Conservation (phyloP, 192 early-diverging fungal species). For the Backusella australiensis region DNA sequence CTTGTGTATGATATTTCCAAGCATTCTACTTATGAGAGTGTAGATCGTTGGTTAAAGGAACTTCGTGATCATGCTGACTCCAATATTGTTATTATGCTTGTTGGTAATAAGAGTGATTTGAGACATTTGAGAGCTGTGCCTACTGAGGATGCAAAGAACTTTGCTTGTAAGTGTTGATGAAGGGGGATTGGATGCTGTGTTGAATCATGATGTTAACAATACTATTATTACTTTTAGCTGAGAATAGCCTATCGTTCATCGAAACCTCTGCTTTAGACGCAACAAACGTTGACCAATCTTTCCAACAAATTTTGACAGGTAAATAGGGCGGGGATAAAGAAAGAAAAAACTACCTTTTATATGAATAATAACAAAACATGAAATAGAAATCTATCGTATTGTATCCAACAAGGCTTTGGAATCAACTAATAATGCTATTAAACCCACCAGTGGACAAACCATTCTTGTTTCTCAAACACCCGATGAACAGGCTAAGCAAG, state of each 20-base stretch:
- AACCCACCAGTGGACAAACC: constrained; percentile 68
- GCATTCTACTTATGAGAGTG: constrained; percentile 93
- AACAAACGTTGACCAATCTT: constrained; percentile 95
- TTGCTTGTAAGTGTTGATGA: constrained; percentile 70
- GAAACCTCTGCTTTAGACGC: constrained; percentile 98
- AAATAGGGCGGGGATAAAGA: constrained; percentile 15
- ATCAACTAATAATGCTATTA: constrained; percentile 65
- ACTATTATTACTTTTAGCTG: neutral
- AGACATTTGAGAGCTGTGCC: constrained; percentile 95
- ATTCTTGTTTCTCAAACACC: constrained; percentile 62
- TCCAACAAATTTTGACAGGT: constrained; percentile 95
- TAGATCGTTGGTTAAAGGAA: constrained; percentile 97
- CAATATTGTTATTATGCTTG: constrained; percentile 99
- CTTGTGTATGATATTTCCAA: constrained; percentile 98
- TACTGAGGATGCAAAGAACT: constrained; percentile 97
- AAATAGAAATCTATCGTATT: constrained; percentile 90
- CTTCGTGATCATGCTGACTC: constrained; percentile 94
- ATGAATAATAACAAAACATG: neutral
- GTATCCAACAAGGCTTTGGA: constrained; percentile 97
- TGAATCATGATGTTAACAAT: constrained; percentile 38
- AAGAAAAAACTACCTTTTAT: neutral
- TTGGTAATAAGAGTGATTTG: constrained; percentile 99
- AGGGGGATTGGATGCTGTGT: neutral
- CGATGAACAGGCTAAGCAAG: constrained; percentile 52
- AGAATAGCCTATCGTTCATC: constrained; percentile 81